Evolutionary conservation across 2,329 filamentous ascomycete genomes (phyloP).

Genomic region (Aureobasidium mangrovei): DNA sequence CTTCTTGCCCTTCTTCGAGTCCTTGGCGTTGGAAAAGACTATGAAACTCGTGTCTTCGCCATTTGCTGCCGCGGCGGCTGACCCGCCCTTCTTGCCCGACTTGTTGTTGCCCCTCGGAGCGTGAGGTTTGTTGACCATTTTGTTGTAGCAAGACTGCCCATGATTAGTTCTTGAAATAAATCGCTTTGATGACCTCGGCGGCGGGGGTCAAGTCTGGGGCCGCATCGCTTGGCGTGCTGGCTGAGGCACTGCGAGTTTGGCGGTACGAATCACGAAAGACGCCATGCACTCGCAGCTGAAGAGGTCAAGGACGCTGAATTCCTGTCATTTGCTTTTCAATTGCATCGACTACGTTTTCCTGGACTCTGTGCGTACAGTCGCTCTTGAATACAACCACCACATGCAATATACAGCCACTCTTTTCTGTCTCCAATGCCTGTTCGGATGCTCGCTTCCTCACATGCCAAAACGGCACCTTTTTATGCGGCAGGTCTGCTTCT

Average conservation of each 20-base stretch:
- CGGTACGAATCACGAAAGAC: too few species aligned
- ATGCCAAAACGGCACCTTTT: neutral
- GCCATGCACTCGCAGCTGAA: too few species aligned
- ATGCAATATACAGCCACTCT: constrained; percentile 4
- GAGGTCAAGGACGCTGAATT: too few species aligned
- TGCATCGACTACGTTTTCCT: neutral
- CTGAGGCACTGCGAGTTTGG: too few species aligned
- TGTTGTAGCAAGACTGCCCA: neutral
- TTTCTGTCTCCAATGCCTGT: neutral
- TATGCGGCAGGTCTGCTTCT: constrained; percentile 12
- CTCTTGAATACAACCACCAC: neutral
- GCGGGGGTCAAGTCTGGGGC: neutral
- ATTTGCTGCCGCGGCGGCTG: constrained; percentile 27
- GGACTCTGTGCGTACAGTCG: neutral
- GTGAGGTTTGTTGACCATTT: constrained; percentile 43
- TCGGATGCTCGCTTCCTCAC: neutral
- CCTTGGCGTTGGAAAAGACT: constrained; percentile 39
- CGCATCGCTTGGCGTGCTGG: too few species aligned
- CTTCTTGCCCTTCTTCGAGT: constrained; percentile 37
- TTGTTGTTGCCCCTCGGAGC: constrained; percentile 35
- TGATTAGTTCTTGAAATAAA: neutral
- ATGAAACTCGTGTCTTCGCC: constrained; percentile 42
- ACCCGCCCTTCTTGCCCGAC: constrained; percentile 24
- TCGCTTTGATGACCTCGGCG: constrained; percentile 5
- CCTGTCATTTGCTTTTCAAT: too few species aligned